Percentiles rank a stretch among this genome's conserved stretches.
Conservation (phyloP, 106 monocot genomes). For the Phalaenopsis aphrodite region DNA sequence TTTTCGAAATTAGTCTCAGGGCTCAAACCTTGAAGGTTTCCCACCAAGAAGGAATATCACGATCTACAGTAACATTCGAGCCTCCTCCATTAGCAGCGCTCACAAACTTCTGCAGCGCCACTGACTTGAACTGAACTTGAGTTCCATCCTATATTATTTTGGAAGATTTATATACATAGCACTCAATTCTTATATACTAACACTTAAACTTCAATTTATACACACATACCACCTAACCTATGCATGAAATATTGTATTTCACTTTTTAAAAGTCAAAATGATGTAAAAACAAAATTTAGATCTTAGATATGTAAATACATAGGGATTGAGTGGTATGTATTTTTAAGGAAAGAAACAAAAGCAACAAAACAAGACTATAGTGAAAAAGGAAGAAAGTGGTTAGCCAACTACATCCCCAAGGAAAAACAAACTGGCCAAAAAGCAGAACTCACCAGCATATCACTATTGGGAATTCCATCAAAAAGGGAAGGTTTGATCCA, state of each 20-base stretch:
- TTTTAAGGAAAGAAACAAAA: neutral
- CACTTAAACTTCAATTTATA: no score
- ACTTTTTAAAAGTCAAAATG: no score
- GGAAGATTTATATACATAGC: no score
- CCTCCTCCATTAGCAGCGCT: slow-evolving; percentile 58
- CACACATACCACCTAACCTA: no score
- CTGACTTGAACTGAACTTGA: slow-evolving; percentile 65
- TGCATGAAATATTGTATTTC: no score
- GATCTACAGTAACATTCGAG: slow-evolving; percentile 52
- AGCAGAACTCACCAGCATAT: slow-evolving; percentile 60
- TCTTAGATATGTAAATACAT: no score
- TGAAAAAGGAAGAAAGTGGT: neutral
- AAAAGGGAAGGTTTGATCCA: slow-evolving; percentile 86
- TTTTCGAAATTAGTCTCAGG: neutral
- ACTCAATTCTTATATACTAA: no score
- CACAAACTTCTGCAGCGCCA: slow-evolving; percentile 51
- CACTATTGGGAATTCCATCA: slow-evolving; percentile 81
- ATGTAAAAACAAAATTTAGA: no score
- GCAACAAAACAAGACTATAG: no score
- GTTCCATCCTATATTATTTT: slow-evolving; percentile 55
- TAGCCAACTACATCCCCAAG: neutral
- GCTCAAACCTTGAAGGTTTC: slow-evolving; percentile 72
- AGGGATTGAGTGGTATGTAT: no score
- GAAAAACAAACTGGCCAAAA: neutral
- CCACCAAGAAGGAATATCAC: slow-evolving; percentile 54